These are phyloP conservation scores for Diaporthe ilicicola DNA, from an alignment of 2,329 filamentous ascomycete genomes.

Conservation along the genomic window DNA sequence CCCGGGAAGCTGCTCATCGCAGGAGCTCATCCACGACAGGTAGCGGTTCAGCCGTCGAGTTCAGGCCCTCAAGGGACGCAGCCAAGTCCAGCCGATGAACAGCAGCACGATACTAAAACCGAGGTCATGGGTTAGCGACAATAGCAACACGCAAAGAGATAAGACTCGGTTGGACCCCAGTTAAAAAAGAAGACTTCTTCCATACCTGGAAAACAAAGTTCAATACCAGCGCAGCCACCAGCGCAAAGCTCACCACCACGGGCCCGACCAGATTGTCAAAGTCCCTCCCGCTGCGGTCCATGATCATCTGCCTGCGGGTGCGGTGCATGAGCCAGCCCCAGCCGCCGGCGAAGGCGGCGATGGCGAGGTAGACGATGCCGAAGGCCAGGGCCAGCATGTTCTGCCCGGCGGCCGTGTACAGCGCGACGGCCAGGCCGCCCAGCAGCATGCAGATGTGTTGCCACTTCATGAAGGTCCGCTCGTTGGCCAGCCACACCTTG, in stretches of 20 bases:
- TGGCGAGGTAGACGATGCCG: slow-evolving; percentile 82
- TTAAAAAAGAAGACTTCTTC: slow-evolving; percentile 39
- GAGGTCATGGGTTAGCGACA: slow-evolving; percentile 34
- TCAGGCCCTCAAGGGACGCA: neutral
- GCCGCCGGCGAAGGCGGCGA: slow-evolving; percentile 82
- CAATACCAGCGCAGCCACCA: slow-evolving; percentile 80
- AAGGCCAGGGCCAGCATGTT: slow-evolving; percentile 76
- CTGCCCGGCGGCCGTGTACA: slow-evolving; percentile 88
- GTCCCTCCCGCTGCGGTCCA: slow-evolving; percentile 86
- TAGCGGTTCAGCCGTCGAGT: slow-evolving; percentile 10
- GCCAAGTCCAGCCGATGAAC: slow-evolving; percentile 37
- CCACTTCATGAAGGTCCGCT: slow-evolving; percentile 98
- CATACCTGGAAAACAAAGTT: slow-evolving; percentile 95
- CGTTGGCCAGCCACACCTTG: slow-evolving; percentile 98
- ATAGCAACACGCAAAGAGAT: neutral
- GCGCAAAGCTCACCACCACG: slow-evolving; percentile 79
- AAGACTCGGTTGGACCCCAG: neutral
- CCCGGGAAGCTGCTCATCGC: neutral
- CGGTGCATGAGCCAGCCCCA: slow-evolving; percentile 92
- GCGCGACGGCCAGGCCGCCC: slow-evolving; percentile 80
- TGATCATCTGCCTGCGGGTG: slow-evolving; percentile 79
- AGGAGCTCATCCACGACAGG: slow-evolving; percentile 30
- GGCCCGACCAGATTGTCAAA: slow-evolving; percentile 92
- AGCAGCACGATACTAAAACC: slow-evolving; percentile 43
- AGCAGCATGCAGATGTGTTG: slow-evolving; percentile 93